Base-by-base conservation (phyloP, 2,329 filamentous ascomycete genomes). In the Dactylellina leptospora region DNA sequence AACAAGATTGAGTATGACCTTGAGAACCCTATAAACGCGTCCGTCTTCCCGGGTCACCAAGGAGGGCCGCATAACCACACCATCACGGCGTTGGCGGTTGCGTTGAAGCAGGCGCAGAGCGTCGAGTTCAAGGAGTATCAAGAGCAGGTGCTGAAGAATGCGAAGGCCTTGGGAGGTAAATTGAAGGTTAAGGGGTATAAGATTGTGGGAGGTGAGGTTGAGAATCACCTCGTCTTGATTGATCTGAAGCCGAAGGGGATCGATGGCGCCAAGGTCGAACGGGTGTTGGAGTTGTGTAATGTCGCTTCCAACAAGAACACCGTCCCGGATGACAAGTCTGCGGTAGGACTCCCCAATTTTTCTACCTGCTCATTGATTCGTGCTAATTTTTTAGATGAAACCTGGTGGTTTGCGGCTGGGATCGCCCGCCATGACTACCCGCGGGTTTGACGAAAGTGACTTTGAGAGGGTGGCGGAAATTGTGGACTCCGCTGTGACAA, bases 301-400 rank as follows among this genome's bases (percentile, higher is more conserved):
- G 93, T 97, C 56, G 95, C 95, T n/a, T 90, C 91, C 79, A 99
- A 99, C 85, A 99, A 99, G 86, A 99, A 99, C 83, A 97, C 95
- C 5, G 93, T 97, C 0, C 95, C 95, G 0, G 95, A 93, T 44
- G 95, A 99, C 82, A 91, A 89, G 79, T 96, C 92, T 0, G 95
- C 95, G 0, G 86, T 66, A 62, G n/a, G 61, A 50, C 36, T 50
- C n/a, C n/a, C 25, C 20, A 11, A 55, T 60, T 33, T 30, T n/a
- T 38, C 38, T 47, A 30, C 13, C 18, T n/a, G 18, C 18, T 38
- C 5, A 25, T 44, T 18, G 27, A 38, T 20, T 30, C 22, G 16
- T 59, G 30, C 48, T 60, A 30, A 54, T 51, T 51, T 51, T 60
- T 33, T 61, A 73, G 69, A 71, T 99, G 78, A 91, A 93, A 75